A percentile compares a stretch with the other conserved stretches of the same genome.
phyloP scores from a whole-genome alignment of 164 flowering plant genomes.

The Tetrastigma voinierianum region DNA sequence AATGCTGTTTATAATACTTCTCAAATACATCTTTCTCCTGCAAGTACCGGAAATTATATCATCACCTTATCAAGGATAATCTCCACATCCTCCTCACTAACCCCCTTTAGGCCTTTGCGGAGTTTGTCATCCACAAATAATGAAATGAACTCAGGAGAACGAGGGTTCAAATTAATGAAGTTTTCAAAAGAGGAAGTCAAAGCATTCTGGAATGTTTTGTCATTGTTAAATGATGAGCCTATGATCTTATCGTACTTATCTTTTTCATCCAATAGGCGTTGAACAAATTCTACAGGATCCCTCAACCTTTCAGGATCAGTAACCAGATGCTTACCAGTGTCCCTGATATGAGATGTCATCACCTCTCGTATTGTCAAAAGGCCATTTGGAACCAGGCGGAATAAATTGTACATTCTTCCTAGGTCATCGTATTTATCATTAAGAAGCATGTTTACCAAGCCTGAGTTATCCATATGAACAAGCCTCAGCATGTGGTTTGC shows the following conservation, averaged over 20 bases:
- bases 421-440: slow-evolving; percentile 89
- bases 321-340: slow-evolving; percentile 83
- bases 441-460: slow-evolving; percentile 84
- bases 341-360: slow-evolving; percentile 84
- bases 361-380: slow-evolving; percentile 72
- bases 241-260: slow-evolving; percentile 87
- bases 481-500: slow-evolving; percentile 84
- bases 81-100: slow-evolving; percentile 50
- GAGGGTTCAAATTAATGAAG: slow-evolving; percentile 79
- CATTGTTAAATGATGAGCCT: slow-evolving; percentile 63
- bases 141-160: slow-evolving; percentile 71
- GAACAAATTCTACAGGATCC: slow-evolving; percentile 94
- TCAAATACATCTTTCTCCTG: slow-evolving; percentile 58
- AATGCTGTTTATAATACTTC: slow-evolving; percentile 51
- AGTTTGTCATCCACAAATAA: slow-evolving; percentile 53
- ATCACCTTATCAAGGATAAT: slow-evolving; percentile 49
- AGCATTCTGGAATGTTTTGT: slow-evolving; percentile 91
- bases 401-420: slow-evolving; percentile 78
- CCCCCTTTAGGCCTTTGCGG: slow-evolving; percentile 47
- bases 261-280: slow-evolving; percentile 76
- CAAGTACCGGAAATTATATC: slow-evolving; percentile 59
- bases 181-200: slow-evolving; percentile 87
- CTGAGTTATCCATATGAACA: slow-evolving; percentile 96
- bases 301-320: slow-evolving; percentile 86
- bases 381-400: slow-evolving; percentile 78